Evolutionary conservation across 441 rosid genomes (phyloP), one percentile per base, ranked within the genome.

Genomic region (Populus hybrid): DNA sequence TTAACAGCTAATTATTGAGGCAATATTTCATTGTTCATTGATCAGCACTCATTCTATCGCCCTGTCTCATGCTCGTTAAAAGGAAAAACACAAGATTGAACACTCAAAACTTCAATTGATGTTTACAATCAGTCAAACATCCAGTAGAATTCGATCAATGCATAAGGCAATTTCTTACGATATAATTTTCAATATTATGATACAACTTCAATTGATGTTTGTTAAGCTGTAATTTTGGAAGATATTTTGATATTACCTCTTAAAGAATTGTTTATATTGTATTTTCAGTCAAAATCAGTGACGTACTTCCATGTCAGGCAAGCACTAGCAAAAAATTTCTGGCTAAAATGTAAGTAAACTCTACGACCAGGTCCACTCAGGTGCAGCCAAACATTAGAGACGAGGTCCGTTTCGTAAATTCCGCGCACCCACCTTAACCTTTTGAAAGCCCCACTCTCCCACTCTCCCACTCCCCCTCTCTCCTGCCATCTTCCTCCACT

Each of bases 341-440:
- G 64, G 64, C 64, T 5, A 32, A n/a, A 64, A 1, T 11, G 71
- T 65, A 65, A 74, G 19, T 38, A 28, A 30, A 40, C 10, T n/a
- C 64, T 1, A 59, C 24, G 64, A 59, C 64, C 64, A 59, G 1
- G 64, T 59, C 24, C 64, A 59, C 64, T 59, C 24, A 59, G 8
- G 24, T n/a, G 2, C 65, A 59, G 42, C 11, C 42, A 38, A 24
- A 12, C 36, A 30, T 9, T 3, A 23, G 0, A 3, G 63, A 34
- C 5, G 26, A 26, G 86, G 85, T 67, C 70, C 75, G 74, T 76
- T 80, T 83, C 86, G 85, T 86, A 85, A 88, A 84, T 83, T 84
- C 84, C 84, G 83, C 82, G 77, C 42, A 30, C 32, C 42, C 42
- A 38, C 42, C 32, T 50, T 68, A 2, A 61, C 72, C 46, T 79